phyloP scores from a whole-genome alignment of 306 rosid genomes.

The Lathyrus aphaca region DNA sequence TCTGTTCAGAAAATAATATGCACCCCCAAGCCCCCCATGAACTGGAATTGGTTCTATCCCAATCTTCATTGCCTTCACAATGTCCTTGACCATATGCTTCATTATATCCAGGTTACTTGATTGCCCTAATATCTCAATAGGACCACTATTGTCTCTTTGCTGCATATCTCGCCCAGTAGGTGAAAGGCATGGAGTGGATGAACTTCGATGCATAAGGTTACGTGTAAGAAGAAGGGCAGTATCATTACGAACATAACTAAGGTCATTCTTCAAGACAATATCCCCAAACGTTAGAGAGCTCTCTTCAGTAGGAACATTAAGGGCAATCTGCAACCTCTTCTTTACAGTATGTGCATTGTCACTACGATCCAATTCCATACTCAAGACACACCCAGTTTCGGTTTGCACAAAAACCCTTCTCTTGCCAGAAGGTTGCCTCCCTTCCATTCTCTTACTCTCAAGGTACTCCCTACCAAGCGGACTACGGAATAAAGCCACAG shows the following conservation, averaged over 20 bases:
- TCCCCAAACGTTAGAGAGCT: conserved; percentile 93
- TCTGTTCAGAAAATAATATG: conserved; percentile 80
- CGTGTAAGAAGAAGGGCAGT: conserved; percentile 88
- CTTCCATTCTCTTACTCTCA: conserved; percentile 46
- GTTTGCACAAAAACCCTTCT: conserved; percentile 95
- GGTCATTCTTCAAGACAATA: conserved; percentile 80
- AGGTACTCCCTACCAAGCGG: conserved; percentile 66
- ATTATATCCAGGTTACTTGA: conserved; percentile 53
- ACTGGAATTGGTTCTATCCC: conserved; percentile 91
- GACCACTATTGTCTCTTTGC: conserved; percentile 86
- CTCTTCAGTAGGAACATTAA: conserved; percentile 83
- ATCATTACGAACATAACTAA: conserved; percentile 80
- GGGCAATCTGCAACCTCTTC: conserved; percentile 91
- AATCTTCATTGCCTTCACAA: conserved; percentile 70
- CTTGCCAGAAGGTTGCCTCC: conserved; percentile 60
- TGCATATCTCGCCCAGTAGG: conserved; percentile 90
- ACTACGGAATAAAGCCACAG: conserved; percentile 64
- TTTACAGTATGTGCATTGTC: conserved; percentile 97
- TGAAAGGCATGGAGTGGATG: conserved; percentile 94
- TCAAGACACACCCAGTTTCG: conserved; percentile 83
- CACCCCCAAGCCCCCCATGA: conserved; percentile 96
- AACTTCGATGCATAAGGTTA: conserved; percentile 82
- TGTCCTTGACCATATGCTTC: conserved; percentile 63
- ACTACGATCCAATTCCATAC: conserved; percentile 87
- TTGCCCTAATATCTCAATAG: conserved; percentile 80